Conservation (phyloP, 1,139 yeast genomes). For the Lipomyces yarrowii region DNA sequence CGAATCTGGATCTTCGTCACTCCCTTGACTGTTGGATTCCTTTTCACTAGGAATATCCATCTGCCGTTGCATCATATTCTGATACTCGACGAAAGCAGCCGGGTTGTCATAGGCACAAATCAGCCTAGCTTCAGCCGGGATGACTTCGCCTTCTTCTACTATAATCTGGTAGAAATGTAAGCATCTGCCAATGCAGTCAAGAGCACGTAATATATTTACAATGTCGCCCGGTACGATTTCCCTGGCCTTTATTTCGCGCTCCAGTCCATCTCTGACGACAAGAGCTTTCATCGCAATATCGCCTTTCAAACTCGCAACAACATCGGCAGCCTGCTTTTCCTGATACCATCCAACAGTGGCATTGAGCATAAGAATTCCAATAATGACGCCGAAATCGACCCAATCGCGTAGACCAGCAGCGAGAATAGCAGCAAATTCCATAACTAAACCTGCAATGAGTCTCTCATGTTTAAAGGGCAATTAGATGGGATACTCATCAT, state of each 20-base stretch:
- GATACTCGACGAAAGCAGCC: slow-evolving; percentile 44
- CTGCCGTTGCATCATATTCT: background rate
- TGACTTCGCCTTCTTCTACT: slow-evolving; percentile 92
- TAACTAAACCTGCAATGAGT: slow-evolving; percentile 44
- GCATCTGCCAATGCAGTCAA: slow-evolving; percentile 87
- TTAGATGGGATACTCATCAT: slow-evolving; percentile 47
- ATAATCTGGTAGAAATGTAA: slow-evolving; percentile 56
- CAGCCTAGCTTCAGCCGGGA: slow-evolving; percentile 93
- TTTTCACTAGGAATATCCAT: background rate
- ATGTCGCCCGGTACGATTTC: slow-evolving; percentile 83
- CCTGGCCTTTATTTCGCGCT: slow-evolving; percentile 61
- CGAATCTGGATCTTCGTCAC: slow-evolving; percentile 48
- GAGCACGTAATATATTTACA: slow-evolving; percentile 64
- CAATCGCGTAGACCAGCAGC: slow-evolving; percentile 98
- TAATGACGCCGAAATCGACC: slow-evolving; percentile 98
- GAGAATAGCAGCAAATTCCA: slow-evolving; percentile 95
- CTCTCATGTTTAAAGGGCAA: background rate
- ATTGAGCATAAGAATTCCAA: slow-evolving; percentile 81
- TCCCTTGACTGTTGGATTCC: background rate
- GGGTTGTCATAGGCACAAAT: slow-evolving; percentile 53
- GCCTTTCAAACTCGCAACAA: slow-evolving; percentile 49
- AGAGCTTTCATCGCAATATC: slow-evolving; percentile 52
- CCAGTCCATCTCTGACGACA: slow-evolving; percentile 65
- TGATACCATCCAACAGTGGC: slow-evolving; percentile 94
- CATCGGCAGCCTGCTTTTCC: slow-evolving; percentile 67